Percentiles rank a stretch among this genome's conserved stretches.
phyloP scores from a whole-genome alignment of 305 asterid species.

The Rubia balearica region DNA sequence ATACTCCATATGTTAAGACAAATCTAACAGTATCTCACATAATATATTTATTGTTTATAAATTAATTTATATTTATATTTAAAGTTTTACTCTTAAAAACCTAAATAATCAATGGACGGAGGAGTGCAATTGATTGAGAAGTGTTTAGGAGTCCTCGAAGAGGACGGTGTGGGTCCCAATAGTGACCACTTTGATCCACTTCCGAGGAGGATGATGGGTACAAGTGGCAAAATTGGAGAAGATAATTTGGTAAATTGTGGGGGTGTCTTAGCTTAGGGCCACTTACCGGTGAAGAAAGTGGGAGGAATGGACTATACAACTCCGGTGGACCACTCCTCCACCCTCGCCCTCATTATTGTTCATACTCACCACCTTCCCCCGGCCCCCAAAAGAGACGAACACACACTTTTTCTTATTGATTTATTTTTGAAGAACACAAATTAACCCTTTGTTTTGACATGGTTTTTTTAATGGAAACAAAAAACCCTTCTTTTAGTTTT shows the following conservation, averaged over 20 bases:
- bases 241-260: not conserved
- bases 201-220: constrained; percentile 8
- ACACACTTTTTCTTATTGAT: not conserved
- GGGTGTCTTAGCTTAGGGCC: not conserved
- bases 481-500: no score
- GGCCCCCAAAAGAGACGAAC: constrained; percentile 3
- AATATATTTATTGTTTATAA: no score
- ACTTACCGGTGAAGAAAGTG: constrained; percentile 2
- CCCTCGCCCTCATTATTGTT: constrained; percentile 1
- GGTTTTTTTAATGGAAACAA: no score
- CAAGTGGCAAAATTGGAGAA: constrained; percentile 27
- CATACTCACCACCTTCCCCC: not conserved
- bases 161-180: constrained; percentile 22
- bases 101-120: no score
- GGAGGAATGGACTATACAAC: constrained; percentile 7
- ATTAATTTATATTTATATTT: no score
- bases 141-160: not conserved
- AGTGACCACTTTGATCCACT: constrained; percentile 10
- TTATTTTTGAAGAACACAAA: no score
- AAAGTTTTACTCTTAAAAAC: no score
- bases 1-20: no score
- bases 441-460: no score
- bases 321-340: constrained; percentile 5
- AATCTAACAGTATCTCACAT: no score
- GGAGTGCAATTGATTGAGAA: no score